Base-by-base conservation (phyloP, 306 rosid genomes). In the Vigna angularis region DNA sequence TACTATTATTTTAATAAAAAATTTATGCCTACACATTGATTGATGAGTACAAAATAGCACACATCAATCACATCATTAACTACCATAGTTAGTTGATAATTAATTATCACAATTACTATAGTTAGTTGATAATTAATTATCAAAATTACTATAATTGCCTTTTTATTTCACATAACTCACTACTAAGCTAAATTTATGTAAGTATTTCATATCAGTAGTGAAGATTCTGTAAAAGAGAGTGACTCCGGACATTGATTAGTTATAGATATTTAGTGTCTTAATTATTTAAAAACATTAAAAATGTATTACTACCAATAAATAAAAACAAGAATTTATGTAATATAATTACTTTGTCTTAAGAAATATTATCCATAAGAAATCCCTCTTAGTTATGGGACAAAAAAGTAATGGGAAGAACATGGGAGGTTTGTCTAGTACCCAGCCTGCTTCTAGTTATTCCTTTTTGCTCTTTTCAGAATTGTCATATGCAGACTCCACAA, bases 401-500 rank as follows among this genome's bases (percentile, higher is more conserved):
- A 66, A 79, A 58, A 79, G 88, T 88, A 72, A 84, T 87, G 96
- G 92, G 91, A 82, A 80, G 92, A 89, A 86, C 96, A 85, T 87
- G 93, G 82, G 88, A 81, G 82, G 81, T 70, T 70, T 78, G 81
- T 83, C 71, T 44, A 74, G 73, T 82, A 72, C 45, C 58, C 66
- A 78, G 17, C 57, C 66, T 71, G 73, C 61, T 83, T 85, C 78
- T 74, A 55, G 69, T 89, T 80, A 66, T 89, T 84, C 87, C 70
- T 59, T 87, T 75, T 75, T 66, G 75, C 88, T 72, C 82, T 87
- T 84, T 80, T 71, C 82, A 72, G 78, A 85, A 78, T 71, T 68
- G 82, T 83, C 83, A 84, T 75, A 80, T 80, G 83, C 92, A 79
- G 71, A 74, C 82, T 85, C 91, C 93, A 86, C 84, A 79, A 59